These are phyloP conservation scores for Curvularia eragrostidis DNA, from an alignment of 2,329 filamentous ascomycete genomes.

Conservation along the genomic window DNA sequence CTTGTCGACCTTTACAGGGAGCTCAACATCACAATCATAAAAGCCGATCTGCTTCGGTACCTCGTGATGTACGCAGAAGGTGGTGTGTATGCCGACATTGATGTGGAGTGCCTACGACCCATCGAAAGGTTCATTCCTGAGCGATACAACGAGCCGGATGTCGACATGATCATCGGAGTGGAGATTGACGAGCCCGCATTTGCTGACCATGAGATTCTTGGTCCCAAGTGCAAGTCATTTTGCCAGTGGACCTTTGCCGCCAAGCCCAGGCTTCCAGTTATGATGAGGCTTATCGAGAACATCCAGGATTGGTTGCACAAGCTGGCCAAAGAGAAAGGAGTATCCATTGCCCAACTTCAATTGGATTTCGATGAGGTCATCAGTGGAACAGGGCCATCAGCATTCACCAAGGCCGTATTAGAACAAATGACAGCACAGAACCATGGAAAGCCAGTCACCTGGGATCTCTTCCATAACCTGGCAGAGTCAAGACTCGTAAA, in stretches of 20 bases:
- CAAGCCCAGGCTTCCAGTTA: slow-evolving; percentile 70
- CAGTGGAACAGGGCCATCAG: slow-evolving; percentile 73
- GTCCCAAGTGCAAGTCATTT: slow-evolving; percentile 72
- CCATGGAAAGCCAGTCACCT: slow-evolving; percentile 59
- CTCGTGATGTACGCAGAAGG: slow-evolving; percentile 72
- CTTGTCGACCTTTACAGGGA: slow-evolving; percentile 39
- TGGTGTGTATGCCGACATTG: slow-evolving; percentile 66
- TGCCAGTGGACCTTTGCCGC: slow-evolving; percentile 79
- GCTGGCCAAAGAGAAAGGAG: slow-evolving; percentile 65
- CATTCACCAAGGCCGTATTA: slow-evolving; percentile 71
- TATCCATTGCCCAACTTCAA: slow-evolving; percentile 65
- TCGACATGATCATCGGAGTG: slow-evolving; percentile 73
- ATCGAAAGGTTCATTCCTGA: slow-evolving; percentile 67
- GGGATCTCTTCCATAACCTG: slow-evolving; percentile 71
- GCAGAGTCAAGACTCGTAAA: slow-evolving; percentile 70
- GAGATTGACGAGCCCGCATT: slow-evolving; percentile 75
- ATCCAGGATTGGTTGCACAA: slow-evolving; percentile 71
- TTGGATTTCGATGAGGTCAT: slow-evolving; percentile 77
- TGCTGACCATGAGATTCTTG: slow-evolving; percentile 68
- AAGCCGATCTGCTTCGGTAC: slow-evolving; percentile 70
- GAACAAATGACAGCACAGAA: slow-evolving; percentile 65
- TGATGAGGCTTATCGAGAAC: slow-evolving; percentile 71
- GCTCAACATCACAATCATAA: slow-evolving; percentile 65
- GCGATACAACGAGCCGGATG: slow-evolving; percentile 67
- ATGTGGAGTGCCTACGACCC: slow-evolving; percentile 63